Conservation (phyloP, 169 alveolate species). For the Cryptosporidium viatorum region DNA sequence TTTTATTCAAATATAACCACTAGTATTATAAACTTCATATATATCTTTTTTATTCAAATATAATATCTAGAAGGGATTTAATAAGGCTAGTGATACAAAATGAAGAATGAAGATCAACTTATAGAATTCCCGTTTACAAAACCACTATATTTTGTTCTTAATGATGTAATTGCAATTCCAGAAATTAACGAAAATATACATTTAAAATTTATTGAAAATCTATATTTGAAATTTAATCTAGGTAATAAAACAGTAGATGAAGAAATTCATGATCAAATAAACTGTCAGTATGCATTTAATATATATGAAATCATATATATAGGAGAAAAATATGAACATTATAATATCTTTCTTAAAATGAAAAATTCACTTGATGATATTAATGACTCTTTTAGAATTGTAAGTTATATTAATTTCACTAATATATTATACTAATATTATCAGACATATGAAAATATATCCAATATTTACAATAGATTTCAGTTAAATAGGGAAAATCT, state of each 20-base stretch:
- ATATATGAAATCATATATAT: constrained; percentile 30
- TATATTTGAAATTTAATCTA: background rate
- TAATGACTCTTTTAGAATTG: background rate
- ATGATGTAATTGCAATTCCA: constrained; percentile 17
- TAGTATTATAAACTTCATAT: background rate
- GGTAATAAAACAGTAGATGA: background rate
- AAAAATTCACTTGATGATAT: background rate
- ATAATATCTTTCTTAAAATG: background rate
- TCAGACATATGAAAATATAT: constrained; percentile 15
- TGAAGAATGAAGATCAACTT: background rate
- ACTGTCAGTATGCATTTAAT: background rate
- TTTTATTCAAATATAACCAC: too few relatives aligned
- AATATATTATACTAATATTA: background rate
- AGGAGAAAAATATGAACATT: constrained; percentile 3
- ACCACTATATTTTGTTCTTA: background rate
- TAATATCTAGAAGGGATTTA: background rate
- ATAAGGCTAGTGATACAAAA: too few relatives aligned
- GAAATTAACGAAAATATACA: background rate
- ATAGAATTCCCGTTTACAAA: background rate
- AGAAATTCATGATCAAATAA: background rate
- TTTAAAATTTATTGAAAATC: background rate
- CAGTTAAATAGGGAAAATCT: background rate
- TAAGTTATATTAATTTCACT: background rate
- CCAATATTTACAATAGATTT: background rate
- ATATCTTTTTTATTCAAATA: too few relatives aligned